Evolutionary conservation across 306 rosid species (phyloP).

Genomic region (Prunus davidiana): DNA sequence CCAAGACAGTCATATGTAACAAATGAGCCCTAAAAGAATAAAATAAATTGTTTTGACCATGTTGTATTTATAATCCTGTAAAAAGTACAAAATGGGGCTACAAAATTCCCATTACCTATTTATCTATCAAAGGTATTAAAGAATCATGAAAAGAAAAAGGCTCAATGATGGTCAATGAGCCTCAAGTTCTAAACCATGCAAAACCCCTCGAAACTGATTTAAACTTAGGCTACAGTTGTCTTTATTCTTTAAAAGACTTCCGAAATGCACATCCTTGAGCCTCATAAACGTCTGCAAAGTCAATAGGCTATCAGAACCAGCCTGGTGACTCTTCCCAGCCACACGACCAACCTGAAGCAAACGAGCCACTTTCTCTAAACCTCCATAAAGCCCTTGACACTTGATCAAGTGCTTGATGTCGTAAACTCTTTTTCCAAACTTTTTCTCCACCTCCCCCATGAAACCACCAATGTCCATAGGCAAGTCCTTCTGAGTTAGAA

Average conservation of each 20-base stretch:
- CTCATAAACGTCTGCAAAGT: background rate
- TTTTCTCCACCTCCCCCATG: background rate
- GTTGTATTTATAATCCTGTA: too few species aligned
- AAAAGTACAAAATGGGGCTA: too few species aligned
- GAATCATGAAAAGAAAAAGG: background rate
- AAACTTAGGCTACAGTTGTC: background rate
- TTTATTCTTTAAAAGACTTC: background rate
- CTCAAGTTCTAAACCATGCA: background rate
- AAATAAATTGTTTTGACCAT: too few species aligned
- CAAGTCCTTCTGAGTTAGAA: background rate
- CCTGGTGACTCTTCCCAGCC: conserved; percentile 11
- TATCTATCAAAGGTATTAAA: too few species aligned
- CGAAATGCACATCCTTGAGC: background rate
- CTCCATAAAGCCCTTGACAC: background rate
- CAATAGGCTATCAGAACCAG: conserved; percentile 12
- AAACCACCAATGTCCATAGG: background rate
- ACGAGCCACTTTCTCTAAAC: conserved; percentile 3
- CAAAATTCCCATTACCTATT: too few species aligned
- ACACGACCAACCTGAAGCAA: background rate
- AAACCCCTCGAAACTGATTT: background rate
- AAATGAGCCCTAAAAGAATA: too few species aligned
- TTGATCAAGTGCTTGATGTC: conserved; percentile 2
- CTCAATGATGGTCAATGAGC: background rate
- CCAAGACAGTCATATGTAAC: too few species aligned
- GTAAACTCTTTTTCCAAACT: background rate